Evolutionary conservation across 192 early-diverging fungal genomes (phyloP), one percentile per base, ranked within the genome.

Genomic region (Backusella mclennaniae): DNA sequence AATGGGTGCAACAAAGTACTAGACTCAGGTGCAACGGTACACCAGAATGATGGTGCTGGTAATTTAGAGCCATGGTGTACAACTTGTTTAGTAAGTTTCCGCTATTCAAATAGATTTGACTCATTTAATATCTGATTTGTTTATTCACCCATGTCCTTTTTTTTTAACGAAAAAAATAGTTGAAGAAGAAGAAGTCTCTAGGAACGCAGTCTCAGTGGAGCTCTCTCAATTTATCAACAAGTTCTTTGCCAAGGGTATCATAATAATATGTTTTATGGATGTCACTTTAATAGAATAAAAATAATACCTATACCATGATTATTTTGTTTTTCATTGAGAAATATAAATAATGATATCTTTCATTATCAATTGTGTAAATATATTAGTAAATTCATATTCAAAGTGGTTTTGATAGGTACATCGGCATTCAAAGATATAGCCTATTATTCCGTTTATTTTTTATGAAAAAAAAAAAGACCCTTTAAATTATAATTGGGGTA

Each of bases 11-110:
- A 52, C 12, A 82, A 82, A 69, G 23, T 46, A 35, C 52, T 82
- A n/a, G 80, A 82, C 49, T 82, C 80, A 35, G 67, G 67, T 17
- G 80, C 80, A 11, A 78, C 68, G 14, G 67, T 82, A 33, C 29
- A 46, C 33, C 38, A 80, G 14, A 70, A 63, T 42, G 68, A 26
- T 5, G 29, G 33, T 17, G 36, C 39, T 38, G 68, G 36, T 23
- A 73, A 63, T 76, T 11, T 67, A 63, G 46, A 75, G 17, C 73
- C 71, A 41, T 75, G 49, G 68, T 79, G 78, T 44, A 74, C 78
- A 19, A 42, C 68, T 33, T 79, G 78, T 74, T 66, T 79, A 15
- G 78, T 79, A 79, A 75, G 75, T 56, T 3, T 6, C 35, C 14
- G 29, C 26, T 52, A n/a, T 35, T 56, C 35, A 68, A 33, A 6